Base-by-base conservation (phyloP, 2,329 filamentous ascomycete species). In the Cryphonectria carpinicola region DNA sequence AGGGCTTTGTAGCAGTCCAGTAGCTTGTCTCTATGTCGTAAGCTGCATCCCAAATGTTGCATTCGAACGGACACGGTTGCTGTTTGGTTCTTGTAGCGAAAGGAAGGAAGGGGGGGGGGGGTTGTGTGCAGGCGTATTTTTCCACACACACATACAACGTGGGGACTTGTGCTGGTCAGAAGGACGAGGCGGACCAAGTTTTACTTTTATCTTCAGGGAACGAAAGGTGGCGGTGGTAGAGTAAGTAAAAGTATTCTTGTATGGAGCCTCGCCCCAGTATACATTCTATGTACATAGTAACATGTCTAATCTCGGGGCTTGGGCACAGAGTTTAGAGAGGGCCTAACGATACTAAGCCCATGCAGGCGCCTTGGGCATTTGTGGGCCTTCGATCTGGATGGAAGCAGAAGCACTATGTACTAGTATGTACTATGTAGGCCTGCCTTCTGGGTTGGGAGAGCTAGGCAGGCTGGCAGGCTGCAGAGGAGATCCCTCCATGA, bases 271-370 rank as follows among this genome's bases (percentile, higher is more conserved):
- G 22, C 49, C 52, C 10, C 22, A 52, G n/a, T 52, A 6, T 25
- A 56, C n/a, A 14, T 32, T 3, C 32, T 32, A 32, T 32, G 32
- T 58, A 32, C 54, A 32, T 58, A 32, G 25, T 35, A 17, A 4
- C 28, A 58, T 58, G 54, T 58, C 54, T 58, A 58, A 58, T 58
- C 54, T 58, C 54, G 54, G 54, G 54, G 54, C 54, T 58, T 58
- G 54, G 54, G 54, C 54, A 35, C 54, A 14, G 54, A 58, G 54
- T 58, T 35, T 58, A 58, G 54, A 58, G 54, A 58, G 54, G 54
- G 54, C 28, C 54, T 58, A 58, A 19, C 25, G 54, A 58, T 58
- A 32, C 54, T 58, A 32, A 58, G 54, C 25, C 25, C 28, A 32
- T 58, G 54, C 5, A 58, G 54, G 54, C 17, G 54, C 54, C 52